phyloP scores from a whole-genome alignment of 352 stramenopile genomes.

The Thraustochytrium striatum region DNA sequence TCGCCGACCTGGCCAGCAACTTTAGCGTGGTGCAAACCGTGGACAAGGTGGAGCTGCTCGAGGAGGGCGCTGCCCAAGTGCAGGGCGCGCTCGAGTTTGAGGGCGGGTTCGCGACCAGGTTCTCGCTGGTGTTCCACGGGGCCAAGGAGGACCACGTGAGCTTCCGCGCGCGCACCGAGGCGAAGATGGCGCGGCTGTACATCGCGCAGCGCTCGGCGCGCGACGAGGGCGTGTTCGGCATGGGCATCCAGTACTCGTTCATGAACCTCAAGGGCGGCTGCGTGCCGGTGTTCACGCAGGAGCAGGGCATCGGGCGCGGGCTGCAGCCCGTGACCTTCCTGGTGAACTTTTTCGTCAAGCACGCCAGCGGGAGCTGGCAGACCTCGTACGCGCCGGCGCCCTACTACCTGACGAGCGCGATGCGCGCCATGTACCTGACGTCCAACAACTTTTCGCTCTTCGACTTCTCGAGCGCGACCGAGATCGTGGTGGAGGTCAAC shows the following conservation, averaged over 20 bases:
- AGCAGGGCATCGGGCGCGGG: slow-evolving; percentile 57
- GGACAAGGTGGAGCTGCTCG: not conserved
- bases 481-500: slow-evolving; percentile 55
- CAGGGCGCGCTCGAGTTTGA: not conserved
- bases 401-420: slow-evolving; percentile 55
- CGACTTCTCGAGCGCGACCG: slow-evolving; percentile 18
- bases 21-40: slow-evolving; percentile 15
- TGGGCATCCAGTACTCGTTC: slow-evolving; percentile 52
- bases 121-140: not conserved
- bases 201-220: not conserved
- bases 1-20: not conserved
- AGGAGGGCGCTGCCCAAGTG: not conserved
- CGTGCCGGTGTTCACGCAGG: slow-evolving; percentile 54
- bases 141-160: not conserved
- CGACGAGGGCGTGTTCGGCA: slow-evolving; percentile 32
- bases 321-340: slow-evolving; percentile 55
- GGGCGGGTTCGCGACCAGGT: not conserved
- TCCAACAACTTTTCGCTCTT: slow-evolving; percentile 50
- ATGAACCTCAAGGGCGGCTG: slow-evolving; percentile 53
- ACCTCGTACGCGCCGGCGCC: slow-evolving; percentile 57
- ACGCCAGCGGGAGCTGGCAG: not conserved
- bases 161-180: not conserved
- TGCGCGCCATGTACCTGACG: slow-evolving; percentile 51
- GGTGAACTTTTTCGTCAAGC: slow-evolving; percentile 51
- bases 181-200: not conserved